A percentile compares a stretch with the other conserved stretches of the same genome.
Conservation (phyloP, 1,139 yeast genomes). For the Yamadazyma sp. region DNA sequence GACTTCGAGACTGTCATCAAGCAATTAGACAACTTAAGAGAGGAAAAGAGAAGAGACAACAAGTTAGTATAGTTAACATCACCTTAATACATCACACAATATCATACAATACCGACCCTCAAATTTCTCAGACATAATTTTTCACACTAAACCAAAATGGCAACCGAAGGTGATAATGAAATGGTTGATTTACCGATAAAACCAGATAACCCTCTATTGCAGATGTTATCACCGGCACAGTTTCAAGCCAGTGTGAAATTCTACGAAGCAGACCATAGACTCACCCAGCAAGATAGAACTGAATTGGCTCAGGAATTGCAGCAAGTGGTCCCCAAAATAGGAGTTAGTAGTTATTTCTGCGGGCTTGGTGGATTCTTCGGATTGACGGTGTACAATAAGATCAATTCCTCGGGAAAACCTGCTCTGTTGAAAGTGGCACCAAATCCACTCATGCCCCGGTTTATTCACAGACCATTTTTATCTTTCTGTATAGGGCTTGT, state of each 20-base stretch:
- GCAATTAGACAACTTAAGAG: conserved; percentile 64
- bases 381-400: conserved; percentile 25
- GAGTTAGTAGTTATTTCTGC: conserved; percentile 25
- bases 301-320: conserved; percentile 31
- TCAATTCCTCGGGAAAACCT: too few species aligned
- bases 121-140: neutral
- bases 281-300: conserved; percentile 31
- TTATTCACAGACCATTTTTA: conserved; percentile 31
- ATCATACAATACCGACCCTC: too few species aligned
- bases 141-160: neutral
- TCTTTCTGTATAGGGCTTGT: conserved; percentile 34
- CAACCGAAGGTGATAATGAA: conserved; percentile 1
- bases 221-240: conserved; percentile 33
- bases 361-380: conserved; percentile 25
- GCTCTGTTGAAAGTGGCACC: conserved; percentile 4
- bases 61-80: conserved; percentile 33
- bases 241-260: conserved; percentile 39
- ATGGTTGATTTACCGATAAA: conserved; percentile 4
- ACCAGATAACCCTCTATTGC: conserved; percentile 26
- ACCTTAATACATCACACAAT: too few species aligned
- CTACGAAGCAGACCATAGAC: conserved; percentile 42
- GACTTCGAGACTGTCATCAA: conserved; percentile 66
- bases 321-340: conserved; percentile 24
- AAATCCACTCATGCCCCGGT: conserved; percentile 4
- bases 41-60: conserved; percentile 70